Base-by-base conservation (phyloP, 495 filamentous ascomycete species). In the Trichodelitschia bisporula region DNA sequence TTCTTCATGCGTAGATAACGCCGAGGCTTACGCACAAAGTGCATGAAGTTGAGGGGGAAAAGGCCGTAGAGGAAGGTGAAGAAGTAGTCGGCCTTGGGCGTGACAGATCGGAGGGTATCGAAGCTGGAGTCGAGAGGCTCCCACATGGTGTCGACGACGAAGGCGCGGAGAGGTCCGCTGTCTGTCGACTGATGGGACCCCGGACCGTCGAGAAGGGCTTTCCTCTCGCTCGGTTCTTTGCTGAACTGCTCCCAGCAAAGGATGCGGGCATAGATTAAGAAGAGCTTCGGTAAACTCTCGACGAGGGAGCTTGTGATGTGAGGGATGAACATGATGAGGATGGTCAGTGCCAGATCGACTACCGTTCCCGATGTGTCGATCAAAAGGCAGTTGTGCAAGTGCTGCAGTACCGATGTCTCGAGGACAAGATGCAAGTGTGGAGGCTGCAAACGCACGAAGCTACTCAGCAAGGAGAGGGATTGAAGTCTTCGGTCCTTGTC, bases 31-130 rank as follows among this genome's bases (percentile, higher is more conserved):
- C 72, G 58, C 27, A 80, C 70, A 48, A 75, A 80, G 38, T 64
- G 64, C 55, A 71, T 61, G 44, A 80, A 71, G 42, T 77, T 77
- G 35, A 77, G 62, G n/a, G 74, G 74, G 37, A 79, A 80, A 5
- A 80, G 52, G 9, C 74, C 74, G 36, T 80, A 80, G 2, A 80
- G 53, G 26, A 75, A 66, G 5, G 79, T 66, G 59, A 92, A 68
- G 59, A 91, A 62, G 41, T 79, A 47, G 40, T 69, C 40, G 41
- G 92, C 44, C 45, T 86, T 52, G 40, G 77, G 76, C 35, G 70
- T 49, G 40, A 62, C 45, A 42, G 64, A 63, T 24, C 66, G 60
- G 20, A 54, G 51, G 30, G 69, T 62, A 10, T 18, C 9, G 10
- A 66, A 52, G 3, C 64, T 56, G 23, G 61, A 56, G 3, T 61